phyloP scores from a whole-genome alignment of 495 filamentous ascomycete genomes.

The Hypoxylon intermedium region DNA sequence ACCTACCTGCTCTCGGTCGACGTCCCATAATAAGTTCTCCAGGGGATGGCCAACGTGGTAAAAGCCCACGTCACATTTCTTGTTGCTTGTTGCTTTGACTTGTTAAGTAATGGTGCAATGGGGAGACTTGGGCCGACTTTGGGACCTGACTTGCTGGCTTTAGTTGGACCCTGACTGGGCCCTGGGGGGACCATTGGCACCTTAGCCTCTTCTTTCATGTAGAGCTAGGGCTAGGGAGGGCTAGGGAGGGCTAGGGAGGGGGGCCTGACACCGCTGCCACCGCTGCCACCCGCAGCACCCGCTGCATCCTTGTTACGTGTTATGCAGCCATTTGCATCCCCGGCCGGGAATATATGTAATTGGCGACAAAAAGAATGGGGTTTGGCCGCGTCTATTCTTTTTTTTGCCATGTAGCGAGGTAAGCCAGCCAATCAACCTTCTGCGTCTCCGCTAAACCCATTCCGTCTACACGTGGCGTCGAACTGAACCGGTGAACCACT shows the following conservation, averaged over 20 bases:
- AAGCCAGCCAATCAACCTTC: not conserved
- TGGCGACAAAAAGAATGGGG: not conserved
- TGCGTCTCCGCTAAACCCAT: not conserved
- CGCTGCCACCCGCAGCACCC: not conserved
- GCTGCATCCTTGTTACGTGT: not conserved
- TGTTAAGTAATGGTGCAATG: not conserved
- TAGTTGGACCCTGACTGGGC: too few species aligned
- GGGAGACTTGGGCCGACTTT: not conserved
- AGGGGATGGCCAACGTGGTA: constrained; percentile 1
- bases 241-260: too few species aligned
- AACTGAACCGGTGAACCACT: not conserved
- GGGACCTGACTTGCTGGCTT: too few species aligned
- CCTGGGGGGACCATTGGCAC: too few species aligned
- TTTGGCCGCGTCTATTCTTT: not conserved
- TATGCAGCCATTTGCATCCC: not conserved
- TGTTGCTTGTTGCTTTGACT: not conserved
- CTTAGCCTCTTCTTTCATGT: too few species aligned
- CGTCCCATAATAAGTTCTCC: constrained; percentile 1
- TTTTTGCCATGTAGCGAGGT: not conserved
- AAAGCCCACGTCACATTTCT: not conserved
- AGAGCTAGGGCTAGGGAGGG: too few species aligned
- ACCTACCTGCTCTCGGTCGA: not conserved
- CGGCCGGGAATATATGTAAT: not conserved
- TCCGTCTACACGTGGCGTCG: not conserved
- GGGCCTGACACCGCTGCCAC: not conserved